A percentile compares a stretch with the other conserved stretches of the same genome.
Evolutionary conservation across 257 asterid genomes (phyloP).

Genomic region (Catharanthus roseus): DNA sequence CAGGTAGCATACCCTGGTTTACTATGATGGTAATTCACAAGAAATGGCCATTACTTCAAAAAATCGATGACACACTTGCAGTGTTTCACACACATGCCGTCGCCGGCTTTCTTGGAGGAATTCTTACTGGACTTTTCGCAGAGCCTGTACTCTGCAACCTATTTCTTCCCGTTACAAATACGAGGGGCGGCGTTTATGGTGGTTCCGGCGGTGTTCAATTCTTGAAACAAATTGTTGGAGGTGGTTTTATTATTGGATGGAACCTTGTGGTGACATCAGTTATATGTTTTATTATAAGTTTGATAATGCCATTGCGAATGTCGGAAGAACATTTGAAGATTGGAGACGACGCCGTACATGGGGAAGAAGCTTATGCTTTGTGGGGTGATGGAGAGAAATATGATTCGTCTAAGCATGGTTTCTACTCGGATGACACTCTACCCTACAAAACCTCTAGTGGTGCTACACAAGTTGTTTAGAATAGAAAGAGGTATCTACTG

Average conservation of each 20-base stretch:
- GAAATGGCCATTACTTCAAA: constrained; percentile 47
- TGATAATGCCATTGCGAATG: constrained; percentile 52
- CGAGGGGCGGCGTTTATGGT: constrained; percentile 52
- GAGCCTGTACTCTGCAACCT: constrained; percentile 52
- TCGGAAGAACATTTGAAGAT: constrained; percentile 48
- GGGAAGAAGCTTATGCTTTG: constrained; percentile 68
- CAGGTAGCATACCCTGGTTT: constrained; percentile 71
- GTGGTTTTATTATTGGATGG: constrained; percentile 59
- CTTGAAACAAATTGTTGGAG: constrained; percentile 56
- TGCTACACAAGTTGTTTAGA: constrained; percentile 38
- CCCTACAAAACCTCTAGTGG: constrained; percentile 31
- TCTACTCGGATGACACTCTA: constrained; percentile 25
- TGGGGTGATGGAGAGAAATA: constrained; percentile 73
- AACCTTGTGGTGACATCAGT: constrained; percentile 51
- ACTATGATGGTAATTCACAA: constrained; percentile 67
- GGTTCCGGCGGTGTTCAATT: constrained; percentile 51
- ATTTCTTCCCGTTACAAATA: constrained; percentile 54
- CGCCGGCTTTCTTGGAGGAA: constrained; percentile 59
- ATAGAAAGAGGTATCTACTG: too few species aligned
- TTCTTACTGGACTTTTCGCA: constrained; percentile 56
- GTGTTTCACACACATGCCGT: constrained; percentile 71
- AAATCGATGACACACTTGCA: constrained; percentile 64
- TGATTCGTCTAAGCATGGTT: constrained; percentile 45
- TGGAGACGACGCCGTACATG: constrained; percentile 72
- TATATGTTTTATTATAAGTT: constrained; percentile 36